Evolutionary conservation across 192 early-diverging fungal genomes (phyloP).

Genomic region (Coemansia aciculifera): DNA sequence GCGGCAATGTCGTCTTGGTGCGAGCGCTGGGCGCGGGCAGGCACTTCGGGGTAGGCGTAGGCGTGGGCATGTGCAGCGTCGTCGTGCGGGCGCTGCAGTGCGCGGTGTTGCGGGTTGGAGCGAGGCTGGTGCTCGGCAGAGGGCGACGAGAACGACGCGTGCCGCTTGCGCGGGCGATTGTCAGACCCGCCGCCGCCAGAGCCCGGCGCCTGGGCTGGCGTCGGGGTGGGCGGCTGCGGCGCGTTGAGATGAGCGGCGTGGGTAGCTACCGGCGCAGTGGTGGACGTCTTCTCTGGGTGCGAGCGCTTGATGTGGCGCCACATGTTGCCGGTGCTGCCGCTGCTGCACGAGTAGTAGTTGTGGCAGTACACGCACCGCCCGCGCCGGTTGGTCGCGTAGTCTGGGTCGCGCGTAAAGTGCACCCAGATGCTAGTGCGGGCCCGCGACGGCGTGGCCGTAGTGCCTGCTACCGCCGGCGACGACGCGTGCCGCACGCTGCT

Average conservation of each 20-base stretch:
- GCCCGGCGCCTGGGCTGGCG: slow-evolving; percentile 4
- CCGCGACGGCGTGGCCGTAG: slow-evolving; percentile 30
- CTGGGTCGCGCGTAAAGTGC: slow-evolving; percentile 53
- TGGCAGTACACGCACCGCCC: slow-evolving; percentile 57
- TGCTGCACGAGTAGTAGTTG: slow-evolving; percentile 58
- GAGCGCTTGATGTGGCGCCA: slow-evolving; percentile 57
- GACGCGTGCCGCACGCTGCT: slow-evolving; percentile 27
- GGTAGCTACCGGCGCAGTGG: slow-evolving; percentile 47
- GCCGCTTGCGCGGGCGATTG: slow-evolving; percentile 48
- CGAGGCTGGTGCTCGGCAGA: slow-evolving; percentile 22
- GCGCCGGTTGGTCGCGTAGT: slow-evolving; percentile 56
- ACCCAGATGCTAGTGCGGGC: slow-evolving; percentile 55
- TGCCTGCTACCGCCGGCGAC: slow-evolving; percentile 26
- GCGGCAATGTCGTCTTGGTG: neutral
- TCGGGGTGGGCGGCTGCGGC: slow-evolving; percentile 14
- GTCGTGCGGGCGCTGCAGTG: slow-evolving; percentile 4
- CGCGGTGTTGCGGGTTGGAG: slow-evolving; percentile 9
- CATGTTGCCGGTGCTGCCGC: slow-evolving; percentile 57
- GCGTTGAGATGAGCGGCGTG: slow-evolving; percentile 23
- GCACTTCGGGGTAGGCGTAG: slow-evolving; percentile 21
- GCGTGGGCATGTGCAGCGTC: slow-evolving; percentile 2
- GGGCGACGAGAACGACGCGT: slow-evolving; percentile 51
- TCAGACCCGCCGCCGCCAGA: slow-evolving; percentile 1
- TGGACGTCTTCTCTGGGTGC: slow-evolving; percentile 51
- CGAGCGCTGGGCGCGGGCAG: slow-evolving; percentile 6